Evolutionary conservation across 768 basidiomycete genomes (phyloP).

Genomic region (Panellus pusillus): DNA sequence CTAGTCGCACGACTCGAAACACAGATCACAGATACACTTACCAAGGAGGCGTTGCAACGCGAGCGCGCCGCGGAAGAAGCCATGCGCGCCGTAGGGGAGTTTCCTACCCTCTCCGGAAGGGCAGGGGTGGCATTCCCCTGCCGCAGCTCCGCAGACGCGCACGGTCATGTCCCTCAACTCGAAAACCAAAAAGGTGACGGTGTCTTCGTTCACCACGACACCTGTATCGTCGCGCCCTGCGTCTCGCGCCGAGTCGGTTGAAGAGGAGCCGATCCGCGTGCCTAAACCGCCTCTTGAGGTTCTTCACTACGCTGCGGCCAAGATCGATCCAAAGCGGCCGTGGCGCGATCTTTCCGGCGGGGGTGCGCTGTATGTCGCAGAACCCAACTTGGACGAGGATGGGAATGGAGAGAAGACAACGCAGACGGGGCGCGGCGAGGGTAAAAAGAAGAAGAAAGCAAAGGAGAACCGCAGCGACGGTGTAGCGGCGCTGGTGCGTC

Average conservation of each 20-base stretch:
- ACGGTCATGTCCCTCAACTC: slow-evolving; percentile 61
- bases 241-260: slow-evolving; percentile 32
- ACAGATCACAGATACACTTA: slow-evolving; percentile 43
- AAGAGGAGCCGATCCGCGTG: slow-evolving; percentile 40
- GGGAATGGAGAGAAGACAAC: neutral
- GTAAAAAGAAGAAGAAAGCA: slow-evolving; percentile 17
- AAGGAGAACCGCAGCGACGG: neutral
- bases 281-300: slow-evolving; percentile 39
- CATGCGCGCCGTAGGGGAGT: slow-evolving; percentile 54
- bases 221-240: slow-evolving; percentile 36
- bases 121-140: neutral
- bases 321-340: slow-evolving; percentile 33
- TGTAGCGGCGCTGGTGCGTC: neutral
- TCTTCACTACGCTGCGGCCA: slow-evolving; percentile 29
- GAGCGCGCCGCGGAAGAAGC: slow-evolving; percentile 49
- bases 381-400: slow-evolving; percentile 14
- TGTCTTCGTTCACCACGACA: slow-evolving; percentile 49
- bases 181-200: slow-evolving; percentile 49
- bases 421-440: slow-evolving; percentile 15
- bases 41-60: slow-evolving; percentile 49
- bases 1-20: slow-evolving; percentile 45
- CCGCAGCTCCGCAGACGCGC: slow-evolving; percentile 40
- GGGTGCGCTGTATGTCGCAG: slow-evolving; percentile 38
- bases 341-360: slow-evolving; percentile 44
- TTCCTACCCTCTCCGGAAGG: slow-evolving; percentile 47